These are phyloP conservation scores for Fusarium solani-melongenae DNA, from an alignment of 2,329 filamentous ascomycete genomes.

Conservation along the genomic window DNA sequence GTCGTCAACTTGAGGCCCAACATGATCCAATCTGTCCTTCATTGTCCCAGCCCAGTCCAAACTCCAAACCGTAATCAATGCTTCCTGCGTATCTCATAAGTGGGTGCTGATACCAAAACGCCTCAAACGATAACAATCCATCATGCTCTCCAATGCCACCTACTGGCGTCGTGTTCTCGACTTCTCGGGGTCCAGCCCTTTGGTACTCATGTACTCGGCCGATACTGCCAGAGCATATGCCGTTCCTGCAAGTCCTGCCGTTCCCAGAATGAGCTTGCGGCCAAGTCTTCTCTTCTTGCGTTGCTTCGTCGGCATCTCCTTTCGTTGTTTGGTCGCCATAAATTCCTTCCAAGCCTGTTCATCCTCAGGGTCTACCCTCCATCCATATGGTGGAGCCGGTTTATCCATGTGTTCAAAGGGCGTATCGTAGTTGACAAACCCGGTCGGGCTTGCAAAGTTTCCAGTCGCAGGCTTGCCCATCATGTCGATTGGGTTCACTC, in stretches of 20 bases:
- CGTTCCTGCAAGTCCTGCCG: constrained; percentile 64
- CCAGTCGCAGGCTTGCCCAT: constrained; percentile 61
- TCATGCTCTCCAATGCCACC: background rate
- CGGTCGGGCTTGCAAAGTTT: constrained; percentile 72
- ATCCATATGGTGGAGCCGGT: constrained; percentile 49
- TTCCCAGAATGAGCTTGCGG: constrained; percentile 64
- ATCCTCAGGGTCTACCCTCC: constrained; percentile 58
- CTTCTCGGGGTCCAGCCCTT: constrained; percentile 49
- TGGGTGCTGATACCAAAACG: background rate
- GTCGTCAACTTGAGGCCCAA: background rate
- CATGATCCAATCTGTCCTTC: background rate
- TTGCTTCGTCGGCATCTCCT: constrained; percentile 47
- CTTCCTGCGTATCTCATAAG: background rate
- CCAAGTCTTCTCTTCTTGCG: constrained; percentile 54
- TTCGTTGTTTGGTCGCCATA: constrained; percentile 44
- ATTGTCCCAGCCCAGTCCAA: background rate
- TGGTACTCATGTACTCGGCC: constrained; percentile 66
- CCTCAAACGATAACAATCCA: background rate
- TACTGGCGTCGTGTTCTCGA: constrained; percentile 7
- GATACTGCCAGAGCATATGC: constrained; percentile 69
- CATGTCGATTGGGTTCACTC: constrained; percentile 70
- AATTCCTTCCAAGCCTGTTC: constrained; percentile 60
- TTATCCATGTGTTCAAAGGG: constrained; percentile 44
- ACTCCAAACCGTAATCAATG: constrained; percentile 18
- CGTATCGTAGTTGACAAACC: constrained; percentile 72